phyloP scores from a whole-genome alignment of 805 yeast genomes.

The Cephaloascus albidus region DNA sequence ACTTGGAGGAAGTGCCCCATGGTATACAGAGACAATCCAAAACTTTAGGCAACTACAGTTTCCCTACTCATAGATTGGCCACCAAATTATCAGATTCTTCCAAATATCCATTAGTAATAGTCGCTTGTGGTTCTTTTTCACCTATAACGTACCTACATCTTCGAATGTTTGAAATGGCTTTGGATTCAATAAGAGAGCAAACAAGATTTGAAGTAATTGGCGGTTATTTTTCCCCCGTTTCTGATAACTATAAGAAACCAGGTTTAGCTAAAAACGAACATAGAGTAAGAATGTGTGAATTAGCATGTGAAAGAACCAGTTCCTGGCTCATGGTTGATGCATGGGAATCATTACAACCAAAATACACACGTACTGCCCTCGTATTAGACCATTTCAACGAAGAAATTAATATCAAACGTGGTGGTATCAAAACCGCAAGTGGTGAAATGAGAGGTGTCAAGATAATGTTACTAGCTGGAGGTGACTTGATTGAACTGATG shows the following conservation, averaged over 20 bases:
- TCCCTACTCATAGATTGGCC: constrained; percentile 83
- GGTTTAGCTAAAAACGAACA: constrained; percentile 86
- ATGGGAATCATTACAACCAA: constrained; percentile 92
- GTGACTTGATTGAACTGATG: constrained; percentile 95
- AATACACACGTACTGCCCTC: constrained; percentile 87
- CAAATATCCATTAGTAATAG: constrained; percentile 85
- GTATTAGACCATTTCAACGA: constrained; percentile 95
- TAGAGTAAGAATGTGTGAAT: constrained; percentile 95
- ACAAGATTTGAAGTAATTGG: constrained; percentile 94
- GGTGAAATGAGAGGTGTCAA: constrained; percentile 75
- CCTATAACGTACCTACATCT: constrained; percentile 92
- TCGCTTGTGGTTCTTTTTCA: constrained; percentile 95
- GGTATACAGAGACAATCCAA: constrained; percentile 87
- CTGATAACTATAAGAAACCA: constrained; percentile 85
- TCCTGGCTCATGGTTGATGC: constrained; percentile 99
- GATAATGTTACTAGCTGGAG: constrained; percentile 95
- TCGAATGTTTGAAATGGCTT: constrained; percentile 98
- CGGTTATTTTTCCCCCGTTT: constrained; percentile 92
- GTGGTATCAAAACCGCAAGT: constrained; percentile 60
- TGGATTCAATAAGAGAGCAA: constrained; percentile 84
- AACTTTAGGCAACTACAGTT: constrained; percentile 54
- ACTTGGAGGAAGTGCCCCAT: constrained; percentile 93
- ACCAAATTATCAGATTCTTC: constrained; percentile 59
- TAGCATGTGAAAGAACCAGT: constrained; percentile 94
- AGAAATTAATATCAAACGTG: constrained; percentile 83